Evolutionary conservation across 2,329 filamentous ascomycete species (phyloP).

Genomic region (Albophoma yamanashiensis): DNA sequence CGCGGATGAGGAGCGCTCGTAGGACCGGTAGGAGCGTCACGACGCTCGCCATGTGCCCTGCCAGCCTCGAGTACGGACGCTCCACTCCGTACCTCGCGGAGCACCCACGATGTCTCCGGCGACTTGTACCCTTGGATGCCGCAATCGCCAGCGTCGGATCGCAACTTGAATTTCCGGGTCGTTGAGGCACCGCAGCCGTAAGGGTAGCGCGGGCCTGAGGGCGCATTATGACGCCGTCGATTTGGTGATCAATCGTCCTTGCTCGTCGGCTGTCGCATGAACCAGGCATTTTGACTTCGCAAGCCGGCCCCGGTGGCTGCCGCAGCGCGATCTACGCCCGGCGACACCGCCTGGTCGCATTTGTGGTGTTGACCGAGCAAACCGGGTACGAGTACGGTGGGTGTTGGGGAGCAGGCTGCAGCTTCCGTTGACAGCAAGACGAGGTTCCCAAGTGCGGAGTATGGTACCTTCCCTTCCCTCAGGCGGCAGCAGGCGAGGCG

Average conservation of each 20-base stretch:
- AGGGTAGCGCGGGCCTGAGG: neutral
- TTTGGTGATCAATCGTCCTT: neutral
- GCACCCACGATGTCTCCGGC: neutral
- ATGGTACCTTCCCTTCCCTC: too few species aligned
- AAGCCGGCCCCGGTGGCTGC: neutral
- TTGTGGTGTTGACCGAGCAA: neutral
- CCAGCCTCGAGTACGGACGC: neutral
- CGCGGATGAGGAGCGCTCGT: neutral
- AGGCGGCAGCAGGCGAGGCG: neutral
- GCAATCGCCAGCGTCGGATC: neutral
- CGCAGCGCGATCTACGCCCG: neutral
- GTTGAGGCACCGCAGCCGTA: too few species aligned
- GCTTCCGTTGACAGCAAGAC: neutral
- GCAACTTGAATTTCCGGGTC: neutral
- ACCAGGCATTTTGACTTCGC: neutral
- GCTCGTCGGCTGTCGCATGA: neutral
- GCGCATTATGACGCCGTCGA: neutral
- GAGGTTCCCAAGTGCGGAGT: too few species aligned
- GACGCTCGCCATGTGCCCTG: neutral
- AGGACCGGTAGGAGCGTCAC: neutral
- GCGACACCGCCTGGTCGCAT: neutral
- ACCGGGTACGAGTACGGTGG: neutral
- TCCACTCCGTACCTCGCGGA: neutral
- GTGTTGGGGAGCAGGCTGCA: neutral
- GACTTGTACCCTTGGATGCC: neutral